Percentiles rank a stretch among this genome's conserved stretches.
Evolutionary conservation across 2,329 filamentous ascomycete species (phyloP).

Genomic region (Neofusicoccum kwambonambiense): DNA sequence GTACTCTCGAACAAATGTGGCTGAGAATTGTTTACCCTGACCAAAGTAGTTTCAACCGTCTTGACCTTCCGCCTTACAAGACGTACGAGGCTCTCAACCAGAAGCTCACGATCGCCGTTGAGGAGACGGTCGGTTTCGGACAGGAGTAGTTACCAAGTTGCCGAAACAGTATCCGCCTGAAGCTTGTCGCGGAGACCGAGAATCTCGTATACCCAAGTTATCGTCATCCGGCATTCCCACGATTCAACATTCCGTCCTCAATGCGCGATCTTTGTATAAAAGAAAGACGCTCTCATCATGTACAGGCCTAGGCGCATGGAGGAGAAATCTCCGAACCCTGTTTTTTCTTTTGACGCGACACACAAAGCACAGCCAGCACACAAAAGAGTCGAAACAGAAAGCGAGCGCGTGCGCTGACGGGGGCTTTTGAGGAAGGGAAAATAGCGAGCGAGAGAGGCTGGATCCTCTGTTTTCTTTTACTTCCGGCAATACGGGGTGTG

Average conservation of each 20-base stretch:
- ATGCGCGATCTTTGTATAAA: not conserved
- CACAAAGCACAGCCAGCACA: not conserved
- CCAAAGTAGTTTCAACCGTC: slow-evolving; percentile 78
- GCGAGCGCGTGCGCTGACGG: not conserved
- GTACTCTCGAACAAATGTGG: slow-evolving; percentile 35
- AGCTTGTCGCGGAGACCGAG: not conserved
- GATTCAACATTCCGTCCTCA: not conserved
- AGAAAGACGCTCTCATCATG: slow-evolving; percentile 6
- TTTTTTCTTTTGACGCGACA: not conserved
- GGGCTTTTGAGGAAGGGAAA: not conserved
- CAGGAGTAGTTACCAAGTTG: slow-evolving; percentile 67
- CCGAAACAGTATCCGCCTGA: not conserved
- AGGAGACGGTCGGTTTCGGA: slow-evolving; percentile 98
- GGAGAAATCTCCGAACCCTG: not conserved
- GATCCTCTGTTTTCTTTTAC: not conserved
- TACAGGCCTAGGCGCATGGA: slow-evolving; percentile 5
- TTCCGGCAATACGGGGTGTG: not conserved
- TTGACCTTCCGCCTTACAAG: slow-evolving; percentile 94
- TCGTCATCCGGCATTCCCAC: not conserved
- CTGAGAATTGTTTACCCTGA: no score
- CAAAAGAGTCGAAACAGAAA: not conserved
- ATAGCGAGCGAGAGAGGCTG: not conserved
- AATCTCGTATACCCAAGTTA: not conserved
- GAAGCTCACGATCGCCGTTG: slow-evolving; percentile 94
- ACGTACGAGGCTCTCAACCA: slow-evolving; percentile 76